phyloP scores from a whole-genome alignment of 306 rosid species.

The Astragalus glycyphyllos region DNA sequence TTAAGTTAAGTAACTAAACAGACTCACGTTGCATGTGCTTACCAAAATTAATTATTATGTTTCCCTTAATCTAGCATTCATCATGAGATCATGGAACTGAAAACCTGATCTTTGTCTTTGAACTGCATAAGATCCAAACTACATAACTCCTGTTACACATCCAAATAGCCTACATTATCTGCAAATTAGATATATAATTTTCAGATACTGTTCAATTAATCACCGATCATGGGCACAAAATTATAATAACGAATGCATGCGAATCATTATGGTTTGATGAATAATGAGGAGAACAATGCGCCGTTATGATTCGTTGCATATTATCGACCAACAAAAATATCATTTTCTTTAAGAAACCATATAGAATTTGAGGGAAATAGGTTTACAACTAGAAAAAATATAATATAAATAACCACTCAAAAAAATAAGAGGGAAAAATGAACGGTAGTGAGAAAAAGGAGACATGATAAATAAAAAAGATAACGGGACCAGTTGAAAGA shows the following conservation, averaged over 20 bases:
- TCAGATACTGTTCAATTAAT: conserved; percentile 7
- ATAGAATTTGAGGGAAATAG: not conserved
- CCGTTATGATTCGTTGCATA: conserved; percentile 12
- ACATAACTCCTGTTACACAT: conserved; percentile 42
- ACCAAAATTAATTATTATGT: conserved; percentile 41
- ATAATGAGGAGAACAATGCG: conserved; percentile 20
- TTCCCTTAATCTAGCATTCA: conserved; percentile 40
- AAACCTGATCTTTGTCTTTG: conserved; percentile 51
- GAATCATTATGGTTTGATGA: conserved; percentile 37
- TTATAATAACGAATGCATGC: conserved; percentile 37
- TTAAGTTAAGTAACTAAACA: conserved; percentile 26
- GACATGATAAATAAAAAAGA: conserved; percentile 16
- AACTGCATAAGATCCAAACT: conserved; percentile 51
- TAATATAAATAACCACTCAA: not conserved
- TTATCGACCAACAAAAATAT: conserved; percentile 12
- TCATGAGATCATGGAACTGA: conserved; percentile 45
- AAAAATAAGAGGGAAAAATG: not conserved
- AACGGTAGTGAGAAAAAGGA: conserved; percentile 13
- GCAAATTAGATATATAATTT: not conserved
- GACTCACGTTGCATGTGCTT: conserved; percentile 47
- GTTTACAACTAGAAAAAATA: not conserved
- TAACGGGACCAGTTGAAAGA: conserved; percentile 22
- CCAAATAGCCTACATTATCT: conserved; percentile 15
- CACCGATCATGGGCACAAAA: conserved; percentile 21
- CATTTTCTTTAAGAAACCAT: conserved; percentile 3